A percentile compares a stretch with the other conserved stretches of the same genome.
Evolutionary conservation across 495 filamentous ascomycete genomes (phyloP).

Genomic region (Aspergillus biplanus): DNA sequence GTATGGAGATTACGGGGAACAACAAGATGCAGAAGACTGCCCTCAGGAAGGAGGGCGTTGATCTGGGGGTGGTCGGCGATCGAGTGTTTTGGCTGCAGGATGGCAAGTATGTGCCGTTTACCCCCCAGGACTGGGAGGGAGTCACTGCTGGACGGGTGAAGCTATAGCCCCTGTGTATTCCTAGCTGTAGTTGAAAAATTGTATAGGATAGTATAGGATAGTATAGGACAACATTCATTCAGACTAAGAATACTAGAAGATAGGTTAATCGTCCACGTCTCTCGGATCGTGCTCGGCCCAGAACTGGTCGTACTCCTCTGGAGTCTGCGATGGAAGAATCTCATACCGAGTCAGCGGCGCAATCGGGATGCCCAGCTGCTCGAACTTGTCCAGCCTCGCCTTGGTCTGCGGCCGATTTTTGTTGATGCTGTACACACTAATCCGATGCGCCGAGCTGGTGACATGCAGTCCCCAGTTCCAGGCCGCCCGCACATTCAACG

Average conservation of each 20-base stretch:
- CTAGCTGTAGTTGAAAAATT: too few relatives aligned
- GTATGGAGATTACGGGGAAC: conserved; percentile 8
- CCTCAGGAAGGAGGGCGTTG: conserved; percentile 4
- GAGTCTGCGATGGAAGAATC: neutral
- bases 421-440: conserved; percentile 68
- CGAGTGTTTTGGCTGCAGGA: conserved; percentile 11
- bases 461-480: conserved; percentile 70
- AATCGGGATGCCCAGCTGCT: conserved; percentile 49
- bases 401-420: conserved; percentile 50
- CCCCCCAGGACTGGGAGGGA: conserved; percentile 5
- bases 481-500: conserved; percentile 40
- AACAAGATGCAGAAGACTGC: conserved; percentile 16
- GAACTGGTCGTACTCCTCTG: neutral
- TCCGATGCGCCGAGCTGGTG: conserved; percentile 64
- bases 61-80: conserved; percentile 5
- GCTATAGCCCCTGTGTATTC: neutral
- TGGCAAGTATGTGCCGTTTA: conserved; percentile 5
- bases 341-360: conserved; percentile 54
- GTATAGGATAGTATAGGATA: too few relatives aligned
- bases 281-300: neutral
- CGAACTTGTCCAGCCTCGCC: conserved; percentile 51
- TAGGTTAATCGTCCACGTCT: neutral
- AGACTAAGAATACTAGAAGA: too few relatives aligned
- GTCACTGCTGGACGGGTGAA: conserved; percentile 2
- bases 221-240: too few relatives aligned